Evolutionary conservation across 2,329 filamentous ascomycete genomes (phyloP).

Genomic region (Diaporthe humulicola): DNA sequence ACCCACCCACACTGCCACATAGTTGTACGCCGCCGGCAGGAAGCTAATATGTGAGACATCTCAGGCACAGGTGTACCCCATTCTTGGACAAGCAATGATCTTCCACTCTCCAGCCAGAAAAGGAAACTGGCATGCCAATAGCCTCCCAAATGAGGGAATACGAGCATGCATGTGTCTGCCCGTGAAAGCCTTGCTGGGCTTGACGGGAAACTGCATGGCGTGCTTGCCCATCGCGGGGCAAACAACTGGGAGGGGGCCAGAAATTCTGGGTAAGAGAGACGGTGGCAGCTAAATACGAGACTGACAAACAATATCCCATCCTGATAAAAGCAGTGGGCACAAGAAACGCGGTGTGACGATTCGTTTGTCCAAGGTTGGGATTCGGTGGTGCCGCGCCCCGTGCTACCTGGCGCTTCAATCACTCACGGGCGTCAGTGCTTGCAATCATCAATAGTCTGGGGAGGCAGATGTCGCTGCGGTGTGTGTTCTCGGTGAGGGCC

Average conservation of each 20-base stretch:
- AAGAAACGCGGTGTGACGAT: background rate
- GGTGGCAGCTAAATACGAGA: background rate
- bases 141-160: background rate
- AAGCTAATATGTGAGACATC: slow-evolving; percentile 7
- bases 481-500: background rate
- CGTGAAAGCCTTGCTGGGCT: background rate
- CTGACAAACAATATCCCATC: background rate
- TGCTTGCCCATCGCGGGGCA: background rate
- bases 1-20: background rate
- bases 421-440: background rate
- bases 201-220: background rate
- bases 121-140: slow-evolving; percentile 20
- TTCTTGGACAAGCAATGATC: slow-evolving; percentile 12
- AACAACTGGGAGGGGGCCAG: background rate
- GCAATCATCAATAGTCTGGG: background rate
- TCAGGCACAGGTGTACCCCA: slow-evolving; percentile 6
- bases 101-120: background rate
- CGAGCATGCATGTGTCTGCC: background rate
- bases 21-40: background rate
- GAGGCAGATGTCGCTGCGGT: background rate
- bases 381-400: background rate
- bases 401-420: background rate
- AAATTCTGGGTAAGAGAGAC: background rate
- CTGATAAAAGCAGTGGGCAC: background rate
- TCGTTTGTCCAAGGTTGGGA: background rate